phyloP scores from a whole-genome alignment of 306 rosid species.

The Quercus dentata region DNA sequence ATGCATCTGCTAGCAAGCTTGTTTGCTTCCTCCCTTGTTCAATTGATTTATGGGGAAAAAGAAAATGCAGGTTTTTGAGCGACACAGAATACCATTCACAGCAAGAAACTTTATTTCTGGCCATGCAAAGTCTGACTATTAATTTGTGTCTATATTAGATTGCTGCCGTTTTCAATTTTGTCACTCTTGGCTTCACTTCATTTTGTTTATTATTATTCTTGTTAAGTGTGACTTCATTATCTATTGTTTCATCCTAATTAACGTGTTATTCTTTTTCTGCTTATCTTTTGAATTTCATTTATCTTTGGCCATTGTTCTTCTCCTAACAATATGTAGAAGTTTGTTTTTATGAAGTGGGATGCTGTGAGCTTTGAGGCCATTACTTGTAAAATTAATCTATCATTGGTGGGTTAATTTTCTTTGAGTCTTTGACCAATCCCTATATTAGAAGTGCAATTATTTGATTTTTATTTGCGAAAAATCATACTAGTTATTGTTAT shows the following conservation, averaged over 20 bases:
- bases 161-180: conserved; percentile 74
- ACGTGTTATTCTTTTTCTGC: conserved; percentile 16
- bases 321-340: conserved; percentile 5
- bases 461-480: no score
- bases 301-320: conserved; percentile 19
- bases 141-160: conserved; percentile 47
- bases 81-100: conserved; percentile 17
- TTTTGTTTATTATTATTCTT: conserved; percentile 49
- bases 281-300: not conserved
- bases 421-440: not conserved
- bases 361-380: not conserved
- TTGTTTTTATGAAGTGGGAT: not conserved
- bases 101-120: conserved; percentile 20
- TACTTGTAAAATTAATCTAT: not conserved
- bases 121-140: conserved; percentile 29
- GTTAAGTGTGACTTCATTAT: conserved; percentile 49
- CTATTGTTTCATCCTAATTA: conserved; percentile 46
- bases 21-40: conserved; percentile 27
- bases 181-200: conserved; percentile 35
- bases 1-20: conserved; percentile 32
- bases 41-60: conserved; percentile 31
- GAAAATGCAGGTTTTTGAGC: conserved; percentile 30
- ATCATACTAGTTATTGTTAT: no score
- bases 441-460: no score
- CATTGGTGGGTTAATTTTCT: not conserved